phyloP scores from a whole-genome alignment of 176 grass and related monocot species.

The Hsuehochloa calcarea region DNA sequence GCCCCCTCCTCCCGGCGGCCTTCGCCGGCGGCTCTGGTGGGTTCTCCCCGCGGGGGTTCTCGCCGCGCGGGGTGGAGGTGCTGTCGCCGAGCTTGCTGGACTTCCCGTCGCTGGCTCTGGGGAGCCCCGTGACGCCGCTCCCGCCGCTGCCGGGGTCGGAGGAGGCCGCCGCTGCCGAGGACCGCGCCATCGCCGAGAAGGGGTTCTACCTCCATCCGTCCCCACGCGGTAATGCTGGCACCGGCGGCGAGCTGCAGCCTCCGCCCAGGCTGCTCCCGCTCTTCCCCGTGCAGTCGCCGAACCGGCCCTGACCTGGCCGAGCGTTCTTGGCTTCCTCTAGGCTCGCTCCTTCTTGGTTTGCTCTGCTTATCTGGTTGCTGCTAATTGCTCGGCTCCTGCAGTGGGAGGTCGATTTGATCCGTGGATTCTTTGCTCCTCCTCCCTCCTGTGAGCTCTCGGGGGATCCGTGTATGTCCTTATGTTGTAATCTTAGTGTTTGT shows the following conservation, averaged over 20 bases:
- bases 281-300: conserved; percentile 72
- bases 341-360: conserved; percentile 26
- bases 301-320: conserved; percentile 12
- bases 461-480: conserved; percentile 40
- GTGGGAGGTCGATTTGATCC: conserved; percentile 24
- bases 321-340: not conserved
- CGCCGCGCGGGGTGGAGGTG: conserved; percentile 53
- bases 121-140: conserved; percentile 78
- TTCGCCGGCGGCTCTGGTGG: conserved; percentile 18
- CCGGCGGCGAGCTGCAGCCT: conserved; percentile 42
- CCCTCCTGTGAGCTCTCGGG: conserved; percentile 16
- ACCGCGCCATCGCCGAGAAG: conserved; percentile 92
- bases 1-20: conserved; percentile 58
- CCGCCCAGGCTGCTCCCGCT: conserved; percentile 78
- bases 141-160: conserved; percentile 60
- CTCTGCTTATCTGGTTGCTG: conserved; percentile 29
- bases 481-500: conserved; percentile 52
- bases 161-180: conserved; percentile 70
- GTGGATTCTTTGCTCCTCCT: conserved; percentile 30
- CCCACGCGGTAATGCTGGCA: conserved; percentile 48
- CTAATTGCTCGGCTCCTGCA: conserved; percentile 29
- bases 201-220: conserved; percentile 90
- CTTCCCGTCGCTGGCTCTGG: conserved; percentile 67
- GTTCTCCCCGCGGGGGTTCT: conserved; percentile 55
- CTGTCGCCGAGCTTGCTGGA: conserved; percentile 82